Percentiles rank a stretch among this genome's conserved stretches.
Conservation (phyloP, 2,329 filamentous ascomycete genomes). For the Chrysosporium queenslandicum region DNA sequence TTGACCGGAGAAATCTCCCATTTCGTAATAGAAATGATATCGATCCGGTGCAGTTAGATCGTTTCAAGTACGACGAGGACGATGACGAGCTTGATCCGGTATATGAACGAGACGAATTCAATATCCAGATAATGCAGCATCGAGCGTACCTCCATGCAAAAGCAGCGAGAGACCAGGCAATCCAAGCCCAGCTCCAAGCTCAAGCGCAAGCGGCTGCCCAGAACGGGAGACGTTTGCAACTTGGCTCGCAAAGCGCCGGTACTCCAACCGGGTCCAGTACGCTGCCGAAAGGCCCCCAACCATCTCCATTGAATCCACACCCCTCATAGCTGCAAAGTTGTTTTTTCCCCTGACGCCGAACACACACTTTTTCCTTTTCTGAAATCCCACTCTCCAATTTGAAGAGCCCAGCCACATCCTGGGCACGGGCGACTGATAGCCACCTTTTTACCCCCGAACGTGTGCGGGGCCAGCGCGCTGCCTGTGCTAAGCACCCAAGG, state of each 20-base stretch:
- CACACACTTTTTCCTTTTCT: background rate
- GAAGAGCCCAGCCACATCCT: background rate
- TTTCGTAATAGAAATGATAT: conserved; percentile 41
- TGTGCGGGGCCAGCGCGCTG: background rate
- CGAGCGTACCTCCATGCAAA: conserved; percentile 42
- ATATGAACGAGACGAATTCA: conserved; percentile 64
- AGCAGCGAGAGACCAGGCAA: conserved; percentile 33
- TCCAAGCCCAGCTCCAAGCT: conserved; percentile 35
- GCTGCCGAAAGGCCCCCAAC: conserved; percentile 21
- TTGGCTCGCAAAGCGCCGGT: conserved; percentile 18
- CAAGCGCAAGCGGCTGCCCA: conserved; percentile 30
- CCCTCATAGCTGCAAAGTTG: conserved; percentile 9
- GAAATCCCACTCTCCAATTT: background rate
- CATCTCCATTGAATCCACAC: conserved; percentile 16
- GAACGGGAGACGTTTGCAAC: conserved; percentile 28
- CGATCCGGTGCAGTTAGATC: conserved; percentile 48
- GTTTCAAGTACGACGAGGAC: conserved; percentile 71
- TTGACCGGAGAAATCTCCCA: conserved; percentile 68
- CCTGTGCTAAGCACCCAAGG: background rate
- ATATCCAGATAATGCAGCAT: conserved; percentile 48
- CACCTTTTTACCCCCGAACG: background rate
- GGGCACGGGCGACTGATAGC: background rate
- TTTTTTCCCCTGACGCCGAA: background rate
- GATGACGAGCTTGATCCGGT: conserved; percentile 68
- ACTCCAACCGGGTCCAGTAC: conserved; percentile 7